These are phyloP conservation scores for Inga oerstediana DNA, from an alignment of 306 rosid species.

Conservation along the genomic window DNA sequence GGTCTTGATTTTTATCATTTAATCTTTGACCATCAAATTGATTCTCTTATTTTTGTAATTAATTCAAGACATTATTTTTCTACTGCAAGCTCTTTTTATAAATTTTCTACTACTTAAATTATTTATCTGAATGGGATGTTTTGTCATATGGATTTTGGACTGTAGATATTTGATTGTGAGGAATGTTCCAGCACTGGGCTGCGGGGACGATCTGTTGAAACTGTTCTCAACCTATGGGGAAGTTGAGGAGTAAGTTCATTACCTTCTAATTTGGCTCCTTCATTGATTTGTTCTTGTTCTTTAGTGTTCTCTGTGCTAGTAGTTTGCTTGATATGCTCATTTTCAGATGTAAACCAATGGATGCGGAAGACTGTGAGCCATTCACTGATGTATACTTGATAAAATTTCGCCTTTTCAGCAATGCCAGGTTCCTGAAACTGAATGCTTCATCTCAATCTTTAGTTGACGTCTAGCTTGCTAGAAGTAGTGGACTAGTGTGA, in stretches of 20 bases:
- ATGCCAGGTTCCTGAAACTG: constrained; percentile 65
- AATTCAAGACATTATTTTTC: background rate
- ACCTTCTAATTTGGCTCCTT: background rate
- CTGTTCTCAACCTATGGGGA: constrained; percentile 77
- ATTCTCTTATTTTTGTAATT: background rate
- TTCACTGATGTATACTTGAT: constrained; percentile 91
- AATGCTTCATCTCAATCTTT: background rate
- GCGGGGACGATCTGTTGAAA: constrained; percentile 72
- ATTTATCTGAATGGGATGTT: background rate
- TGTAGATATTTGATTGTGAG: constrained; percentile 79
- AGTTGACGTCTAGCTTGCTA: background rate
- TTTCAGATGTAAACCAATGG: constrained; percentile 88
- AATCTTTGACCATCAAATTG: background rate
- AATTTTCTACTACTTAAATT: background rate
- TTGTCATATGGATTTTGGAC: background rate
- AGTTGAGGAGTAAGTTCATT: constrained; percentile 66
- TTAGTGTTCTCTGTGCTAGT: background rate
- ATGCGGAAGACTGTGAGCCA: constrained; percentile 82
- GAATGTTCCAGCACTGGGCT: constrained; percentile 89
- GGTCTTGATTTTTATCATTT: background rate
- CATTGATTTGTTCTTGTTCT: background rate
- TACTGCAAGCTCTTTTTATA: background rate
- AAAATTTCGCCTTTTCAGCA: constrained; percentile 70
- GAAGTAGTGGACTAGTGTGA: background rate
- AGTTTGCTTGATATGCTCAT: background rate